Evolutionary conservation across 2,329 filamentous ascomycete species (phyloP).

Genomic region (Blastomyces parvus): DNA sequence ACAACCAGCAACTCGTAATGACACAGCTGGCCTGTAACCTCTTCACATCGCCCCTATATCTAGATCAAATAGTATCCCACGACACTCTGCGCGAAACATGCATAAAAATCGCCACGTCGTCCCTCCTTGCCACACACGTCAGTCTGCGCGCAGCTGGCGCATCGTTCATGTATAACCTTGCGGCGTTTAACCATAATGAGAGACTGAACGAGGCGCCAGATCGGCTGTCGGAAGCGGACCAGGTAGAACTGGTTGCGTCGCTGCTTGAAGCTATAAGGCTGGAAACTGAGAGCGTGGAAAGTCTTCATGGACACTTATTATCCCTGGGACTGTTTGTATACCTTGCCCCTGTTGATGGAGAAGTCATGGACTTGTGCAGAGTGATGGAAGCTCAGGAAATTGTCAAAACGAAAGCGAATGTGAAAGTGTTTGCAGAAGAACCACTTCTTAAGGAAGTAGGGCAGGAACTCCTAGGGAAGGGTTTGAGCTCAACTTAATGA

Average conservation of each 20-base stretch:
- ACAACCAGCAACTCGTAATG: constrained; percentile 72
- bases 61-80: constrained; percentile 51
- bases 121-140: constrained; percentile 67
- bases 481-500: constrained; percentile 16
- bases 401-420: constrained; percentile 46
- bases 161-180: constrained; percentile 74
- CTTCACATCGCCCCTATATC: constrained; percentile 65
- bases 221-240: constrained; percentile 56
- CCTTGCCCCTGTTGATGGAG: constrained; percentile 57
- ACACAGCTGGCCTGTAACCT: constrained; percentile 78
- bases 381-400: constrained; percentile 64
- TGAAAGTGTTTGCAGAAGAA: constrained; percentile 48
- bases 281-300: constrained; percentile 51
- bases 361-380: constrained; percentile 68
- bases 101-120: constrained; percentile 62
- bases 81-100: constrained; percentile 48
- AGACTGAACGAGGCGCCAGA: constrained; percentile 50
- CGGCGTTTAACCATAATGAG: constrained; percentile 57
- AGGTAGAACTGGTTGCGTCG: constrained; percentile 73
- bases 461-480: constrained; percentile 36
- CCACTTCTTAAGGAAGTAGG: constrained; percentile 47
- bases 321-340: constrained; percentile 70
- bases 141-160: constrained; percentile 73
- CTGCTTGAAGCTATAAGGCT: constrained; percentile 61
- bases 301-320: constrained; percentile 64